Evolutionary conservation across 768 basidiomycete species (phyloP).

Genomic region (Dentipellis fragilis): DNA sequence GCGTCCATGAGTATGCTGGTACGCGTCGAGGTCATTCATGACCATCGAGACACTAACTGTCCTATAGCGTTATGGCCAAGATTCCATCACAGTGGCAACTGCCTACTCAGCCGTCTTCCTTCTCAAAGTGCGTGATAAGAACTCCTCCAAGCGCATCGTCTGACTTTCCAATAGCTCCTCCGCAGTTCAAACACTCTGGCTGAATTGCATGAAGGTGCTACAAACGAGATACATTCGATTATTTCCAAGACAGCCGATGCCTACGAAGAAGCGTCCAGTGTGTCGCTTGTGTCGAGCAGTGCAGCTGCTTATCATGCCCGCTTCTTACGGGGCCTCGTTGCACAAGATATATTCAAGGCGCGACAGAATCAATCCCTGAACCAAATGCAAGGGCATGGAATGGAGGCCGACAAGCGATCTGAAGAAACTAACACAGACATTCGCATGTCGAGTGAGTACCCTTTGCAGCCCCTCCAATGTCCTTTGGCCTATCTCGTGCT

Average conservation of each 20-base stretch:
- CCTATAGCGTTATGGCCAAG: constrained; percentile 70
- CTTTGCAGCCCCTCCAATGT: neutral
- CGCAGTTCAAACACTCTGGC: constrained; percentile 49
- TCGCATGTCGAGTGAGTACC: neutral
- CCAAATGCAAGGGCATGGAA: constrained; percentile 1
- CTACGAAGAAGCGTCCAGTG: constrained; percentile 60
- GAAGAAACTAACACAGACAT: neutral
- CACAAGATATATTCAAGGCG: constrained; percentile 48
- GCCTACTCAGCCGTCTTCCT: constrained; percentile 79
- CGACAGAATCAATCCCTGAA: constrained; percentile 13
- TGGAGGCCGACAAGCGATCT: constrained; percentile 3
- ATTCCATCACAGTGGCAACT: constrained; percentile 77
- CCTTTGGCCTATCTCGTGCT: too few relatives aligned
- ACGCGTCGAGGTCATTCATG: constrained; percentile 15
- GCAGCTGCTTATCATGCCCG: constrained; percentile 72
- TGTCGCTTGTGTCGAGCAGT: constrained; percentile 44
- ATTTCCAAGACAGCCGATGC: constrained; percentile 70
- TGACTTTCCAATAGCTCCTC: constrained; percentile 40
- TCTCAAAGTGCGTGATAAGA: constrained; percentile 40
- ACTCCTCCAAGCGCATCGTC: constrained; percentile 7
- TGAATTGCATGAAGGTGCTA: constrained; percentile 50
- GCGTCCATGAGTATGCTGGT: constrained; percentile 67
- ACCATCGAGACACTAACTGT: neutral
- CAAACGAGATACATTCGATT: constrained; percentile 51
- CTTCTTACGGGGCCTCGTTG: constrained; percentile 63